Conservation (phyloP, 495 filamentous ascomycete species). For the Parmelia sp. region DNA sequence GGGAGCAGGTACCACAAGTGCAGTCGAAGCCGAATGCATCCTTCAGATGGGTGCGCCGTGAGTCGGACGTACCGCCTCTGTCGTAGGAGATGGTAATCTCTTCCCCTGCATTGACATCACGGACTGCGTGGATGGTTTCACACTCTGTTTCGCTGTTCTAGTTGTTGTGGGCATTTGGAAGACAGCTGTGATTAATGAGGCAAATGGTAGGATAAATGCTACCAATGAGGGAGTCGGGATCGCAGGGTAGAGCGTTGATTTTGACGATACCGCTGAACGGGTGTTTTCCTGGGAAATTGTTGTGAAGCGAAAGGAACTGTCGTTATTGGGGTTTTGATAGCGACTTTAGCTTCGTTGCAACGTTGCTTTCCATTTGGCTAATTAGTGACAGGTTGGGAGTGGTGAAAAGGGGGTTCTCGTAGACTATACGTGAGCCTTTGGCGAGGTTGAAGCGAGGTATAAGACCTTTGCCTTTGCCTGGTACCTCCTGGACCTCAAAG, state of each 20-base stretch:
- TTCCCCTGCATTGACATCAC: conserved; percentile 36
- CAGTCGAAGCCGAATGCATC: conserved; percentile 39
- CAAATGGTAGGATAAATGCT: background rate
- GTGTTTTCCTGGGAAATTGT: background rate
- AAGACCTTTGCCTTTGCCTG: background rate
- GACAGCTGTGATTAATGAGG: background rate
- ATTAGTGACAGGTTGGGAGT: background rate
- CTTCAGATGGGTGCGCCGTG: conserved; percentile 29
- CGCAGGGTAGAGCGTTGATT: background rate
- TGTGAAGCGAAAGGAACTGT: background rate
- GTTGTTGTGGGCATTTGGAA: background rate
- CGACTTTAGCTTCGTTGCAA: background rate
- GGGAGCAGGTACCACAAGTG: conserved; percentile 34
- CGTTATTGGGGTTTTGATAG: background rate
- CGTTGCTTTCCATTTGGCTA: background rate
- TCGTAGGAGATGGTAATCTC: conserved; percentile 40
- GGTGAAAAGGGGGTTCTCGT: background rate
- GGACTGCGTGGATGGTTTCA: conserved; percentile 35
- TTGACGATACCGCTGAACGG: background rate
- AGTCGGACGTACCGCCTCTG: conserved; percentile 27
- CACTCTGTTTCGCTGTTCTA: background rate
- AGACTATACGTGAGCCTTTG: background rate
- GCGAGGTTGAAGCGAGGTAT: background rate
- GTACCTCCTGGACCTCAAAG: background rate
- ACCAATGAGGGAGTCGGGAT: background rate